phyloP scores from a whole-genome alignment of 2,329 filamentous ascomycete genomes.

The Pseudogymnoascus sp. region DNA sequence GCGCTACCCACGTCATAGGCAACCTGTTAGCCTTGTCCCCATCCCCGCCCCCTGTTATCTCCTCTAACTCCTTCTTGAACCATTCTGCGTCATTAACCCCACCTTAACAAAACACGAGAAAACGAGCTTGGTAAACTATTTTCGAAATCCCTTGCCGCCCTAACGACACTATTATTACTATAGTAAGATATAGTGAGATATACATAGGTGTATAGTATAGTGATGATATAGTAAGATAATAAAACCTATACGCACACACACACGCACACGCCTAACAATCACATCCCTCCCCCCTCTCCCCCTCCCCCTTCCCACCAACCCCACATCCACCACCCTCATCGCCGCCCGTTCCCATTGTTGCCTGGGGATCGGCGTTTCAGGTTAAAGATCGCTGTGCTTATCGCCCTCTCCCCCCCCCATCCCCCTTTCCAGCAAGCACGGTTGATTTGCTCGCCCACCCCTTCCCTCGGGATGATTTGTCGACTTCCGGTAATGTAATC shows the following conservation, averaged over 20 bases:
- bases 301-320: background rate
- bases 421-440: background rate
- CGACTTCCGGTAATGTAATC: background rate
- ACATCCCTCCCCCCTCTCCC: background rate
- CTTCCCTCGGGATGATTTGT: background rate
- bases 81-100: background rate
- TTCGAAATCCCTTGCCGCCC: background rate
- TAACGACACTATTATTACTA: background rate
- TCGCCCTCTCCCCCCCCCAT: background rate
- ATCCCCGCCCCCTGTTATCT: background rate
- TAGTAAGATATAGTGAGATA: too few relatives aligned
- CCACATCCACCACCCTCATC: background rate
- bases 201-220: too few relatives aligned
- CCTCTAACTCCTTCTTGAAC: background rate
- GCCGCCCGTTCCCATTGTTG: background rate
- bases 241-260: too few relatives aligned
- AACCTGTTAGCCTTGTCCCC: background rate
- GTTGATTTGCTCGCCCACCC: background rate
- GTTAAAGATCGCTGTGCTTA: conserved; percentile 4
- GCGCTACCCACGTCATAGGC: background rate
- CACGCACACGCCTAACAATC: background rate
- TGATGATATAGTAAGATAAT: too few relatives aligned
- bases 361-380: conserved; percentile 2
- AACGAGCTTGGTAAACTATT: too few relatives aligned
- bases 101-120: background rate